Conservation (phyloP, 352 stramenopile species). For the Globisporangium cystogenes region DNA sequence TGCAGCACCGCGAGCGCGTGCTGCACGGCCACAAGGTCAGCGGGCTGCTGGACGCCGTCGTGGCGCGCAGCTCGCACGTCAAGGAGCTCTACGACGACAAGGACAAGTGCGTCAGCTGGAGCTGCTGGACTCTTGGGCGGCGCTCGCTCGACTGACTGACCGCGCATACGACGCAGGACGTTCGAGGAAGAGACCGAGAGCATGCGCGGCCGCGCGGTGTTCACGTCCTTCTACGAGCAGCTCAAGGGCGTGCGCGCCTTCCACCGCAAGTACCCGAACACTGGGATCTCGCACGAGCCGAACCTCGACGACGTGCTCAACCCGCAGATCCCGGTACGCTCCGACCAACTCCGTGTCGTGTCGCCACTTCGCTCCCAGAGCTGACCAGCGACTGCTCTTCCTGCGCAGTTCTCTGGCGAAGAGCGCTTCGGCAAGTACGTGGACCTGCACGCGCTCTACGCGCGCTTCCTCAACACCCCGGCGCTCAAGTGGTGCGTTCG, state of each 20-base stretch:
- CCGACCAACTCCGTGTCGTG: not conserved
- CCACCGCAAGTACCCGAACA: conserved; percentile 81
- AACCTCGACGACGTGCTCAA: conserved; percentile 52
- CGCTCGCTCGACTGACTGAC: not conserved
- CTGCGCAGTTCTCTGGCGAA: conserved; percentile 78
- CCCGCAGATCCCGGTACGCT: conserved; percentile 46
- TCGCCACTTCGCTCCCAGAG: not conserved
- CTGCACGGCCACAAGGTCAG: conserved; percentile 83
- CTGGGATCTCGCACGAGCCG: conserved; percentile 58
- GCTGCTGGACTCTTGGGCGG: too few relatives aligned
- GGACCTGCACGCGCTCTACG: conserved; percentile 85
- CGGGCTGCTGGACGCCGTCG: conserved; percentile 68
- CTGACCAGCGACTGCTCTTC: not conserved
- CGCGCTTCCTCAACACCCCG: conserved; percentile 69
- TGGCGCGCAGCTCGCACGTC: conserved; percentile 58
- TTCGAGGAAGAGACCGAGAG: conserved; percentile 71
- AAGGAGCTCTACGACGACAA: conserved; percentile 82
- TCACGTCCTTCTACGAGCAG: conserved; percentile 88
- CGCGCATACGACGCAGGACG: conserved; percentile 27
- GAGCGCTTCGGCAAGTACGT: conserved; percentile 88
- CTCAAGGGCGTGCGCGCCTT: conserved; percentile 82
- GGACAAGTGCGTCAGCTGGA: conserved; percentile 47
- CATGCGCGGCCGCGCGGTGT: conserved; percentile 73
- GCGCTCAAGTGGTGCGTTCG: conserved; percentile 40
- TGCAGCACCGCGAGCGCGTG: conserved; percentile 69